phyloP scores from a whole-genome alignment of 495 filamentous ascomycete genomes.

The Bryoglossum gracile region DNA sequence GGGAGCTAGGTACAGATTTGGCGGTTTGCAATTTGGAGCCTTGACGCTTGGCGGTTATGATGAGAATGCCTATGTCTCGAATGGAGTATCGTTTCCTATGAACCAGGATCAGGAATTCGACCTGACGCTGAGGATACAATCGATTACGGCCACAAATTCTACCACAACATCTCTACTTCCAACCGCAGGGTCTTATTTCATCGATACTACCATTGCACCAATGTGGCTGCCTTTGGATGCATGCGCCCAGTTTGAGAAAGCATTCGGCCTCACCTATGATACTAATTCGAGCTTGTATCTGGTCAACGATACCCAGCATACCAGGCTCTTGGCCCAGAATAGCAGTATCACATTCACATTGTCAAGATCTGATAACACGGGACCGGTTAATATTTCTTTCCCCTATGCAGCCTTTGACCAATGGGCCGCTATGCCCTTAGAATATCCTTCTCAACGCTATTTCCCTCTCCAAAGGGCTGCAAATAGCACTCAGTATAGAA shows the following conservation, averaged over 20 bases:
- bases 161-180: conserved; percentile 21
- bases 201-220: conserved; percentile 47
- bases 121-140: conserved; percentile 41
- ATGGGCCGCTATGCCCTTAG: conserved; percentile 31
- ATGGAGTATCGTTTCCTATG: conserved; percentile 38
- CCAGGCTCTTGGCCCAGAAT: conserved; percentile 34
- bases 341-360: conserved; percentile 42
- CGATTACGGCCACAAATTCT: conserved; percentile 30
- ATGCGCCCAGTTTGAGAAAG: conserved; percentile 44
- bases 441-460: conserved; percentile 31
- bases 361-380: conserved; percentile 15
- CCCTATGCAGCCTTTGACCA: conserved; percentile 50
- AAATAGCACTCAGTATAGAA: conserved; percentile 44
- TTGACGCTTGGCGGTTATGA: conserved; percentile 52
- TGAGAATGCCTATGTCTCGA: conserved; percentile 37
- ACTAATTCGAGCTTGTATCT: conserved; percentile 39
- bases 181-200: conserved; percentile 29
- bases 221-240: conserved; percentile 47
- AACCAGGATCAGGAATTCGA: conserved; percentile 38
- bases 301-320: conserved; percentile 39
- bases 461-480: conserved; percentile 46
- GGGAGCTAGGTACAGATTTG: conserved; percentile 42
- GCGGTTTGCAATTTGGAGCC: conserved; percentile 39
- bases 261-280: conserved; percentile 45
- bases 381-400: conserved; percentile 40